Base-by-base conservation (phyloP, 768 basidiomycete species). In the Collybia nuda region DNA sequence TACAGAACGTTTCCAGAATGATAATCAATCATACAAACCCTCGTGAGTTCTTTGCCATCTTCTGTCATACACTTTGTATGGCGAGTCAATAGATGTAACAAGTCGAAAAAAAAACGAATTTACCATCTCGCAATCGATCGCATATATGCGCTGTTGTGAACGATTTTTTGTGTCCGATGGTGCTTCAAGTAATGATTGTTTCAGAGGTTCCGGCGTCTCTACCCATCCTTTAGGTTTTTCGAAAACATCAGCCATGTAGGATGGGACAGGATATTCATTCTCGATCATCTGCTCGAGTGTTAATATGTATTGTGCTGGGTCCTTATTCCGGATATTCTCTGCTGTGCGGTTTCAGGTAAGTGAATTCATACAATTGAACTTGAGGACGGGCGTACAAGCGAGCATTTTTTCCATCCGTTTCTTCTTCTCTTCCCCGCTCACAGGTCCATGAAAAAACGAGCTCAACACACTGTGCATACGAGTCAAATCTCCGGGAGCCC, bases 121-220 rank as follows among this genome's bases (percentile, higher is more conserved):
- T 52, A 92, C 95, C 96, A 98, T 98, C 67, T 98, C 96, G 66
- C 96, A 98, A 75, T 99, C 96, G 41, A 99, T 80, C 0, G 92
- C 91, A 48, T 90, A 85, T 21, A 96, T 79, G 51, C 72, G 75
- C 3, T 78, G 74, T 40, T 64, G 64, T n/a, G 59, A 61, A 24
- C 61, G 67, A 29, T 48, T 45, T 17, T 68, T 60, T 38, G 44
- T 63, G 45, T 48, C 61, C 19, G 62, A 62, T 2, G 67, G 55
- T n/a, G 17, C 32, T 22, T 54, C 57, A 18, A 70, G 40, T 28
- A 71, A 45, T 2, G 68, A 56, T 24, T 67, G 60, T 35, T 67
- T 58, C 1, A 56, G 47, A 0, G 72, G 66, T 50, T 81, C 67
- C 2, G 92, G 88, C 0, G 88, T 93, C 69, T 98, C 91, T 5